Evolutionary conservation across 352 stramenopile species (phyloP).

Genomic region (Phytopythium chamaehyphon): DNA sequence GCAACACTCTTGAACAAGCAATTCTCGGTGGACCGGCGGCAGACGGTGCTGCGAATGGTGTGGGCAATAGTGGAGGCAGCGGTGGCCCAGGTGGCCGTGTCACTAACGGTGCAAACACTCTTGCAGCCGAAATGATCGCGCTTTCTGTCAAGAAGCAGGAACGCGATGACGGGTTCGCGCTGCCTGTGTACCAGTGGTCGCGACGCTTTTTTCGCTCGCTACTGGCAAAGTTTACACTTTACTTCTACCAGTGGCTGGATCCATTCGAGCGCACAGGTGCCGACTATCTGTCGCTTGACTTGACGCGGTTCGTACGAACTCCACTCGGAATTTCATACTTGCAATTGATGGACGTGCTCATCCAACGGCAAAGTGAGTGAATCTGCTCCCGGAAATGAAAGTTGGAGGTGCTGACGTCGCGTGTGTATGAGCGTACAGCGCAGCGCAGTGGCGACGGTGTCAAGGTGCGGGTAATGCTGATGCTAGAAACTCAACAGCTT

Average conservation of each 20-base stretch:
- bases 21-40: conserved; percentile 41
- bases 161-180: conserved; percentile 69
- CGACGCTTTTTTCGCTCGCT: conserved; percentile 81
- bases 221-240: conserved; percentile 81
- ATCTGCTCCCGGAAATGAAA: background rate
- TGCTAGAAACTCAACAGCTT: conserved; percentile 73
- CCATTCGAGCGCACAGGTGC: conserved; percentile 57
- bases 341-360: conserved; percentile 74
- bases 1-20: conserved; percentile 64
- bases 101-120: conserved; percentile 28
- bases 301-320: conserved; percentile 70
- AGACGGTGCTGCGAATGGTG: conserved; percentile 1
- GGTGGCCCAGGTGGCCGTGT: conserved; percentile 16
- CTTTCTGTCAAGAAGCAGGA: conserved; percentile 69
- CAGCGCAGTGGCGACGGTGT: conserved; percentile 40
- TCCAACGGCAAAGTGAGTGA: conserved; percentile 58
- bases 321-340: conserved; percentile 80
- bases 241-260: conserved; percentile 77
- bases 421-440: conserved; percentile 21
- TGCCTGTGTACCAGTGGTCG: conserved; percentile 81
- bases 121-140: conserved; percentile 79
- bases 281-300: conserved; percentile 54
- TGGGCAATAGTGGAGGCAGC: conserved; percentile 11
- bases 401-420: conserved; percentile 7
- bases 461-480: conserved; percentile 54